Percentiles rank a stretch among this genome's conserved stretches.
Conservation (phyloP, 805 yeast species). For the Komagataella phaffii region DNA sequence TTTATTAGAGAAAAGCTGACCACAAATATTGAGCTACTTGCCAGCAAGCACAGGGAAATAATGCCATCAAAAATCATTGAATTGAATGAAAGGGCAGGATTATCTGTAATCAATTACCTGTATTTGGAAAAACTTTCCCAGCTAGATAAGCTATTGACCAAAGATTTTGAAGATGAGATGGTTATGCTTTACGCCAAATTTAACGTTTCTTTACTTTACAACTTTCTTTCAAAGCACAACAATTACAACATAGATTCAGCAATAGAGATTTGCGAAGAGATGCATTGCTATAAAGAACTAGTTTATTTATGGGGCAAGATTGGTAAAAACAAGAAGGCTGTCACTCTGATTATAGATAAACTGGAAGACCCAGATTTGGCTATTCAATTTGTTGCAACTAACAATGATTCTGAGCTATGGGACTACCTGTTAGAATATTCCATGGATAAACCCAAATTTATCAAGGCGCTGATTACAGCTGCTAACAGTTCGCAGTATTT, state of each 20-base stretch:
- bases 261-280: constrained; percentile 44
- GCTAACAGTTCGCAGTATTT: constrained; percentile 34
- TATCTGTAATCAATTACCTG: constrained; percentile 43
- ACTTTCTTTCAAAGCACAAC: constrained; percentile 43
- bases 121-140: constrained; percentile 48
- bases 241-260: constrained; percentile 63
- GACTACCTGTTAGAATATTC: constrained; percentile 59
- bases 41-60: constrained; percentile 47
- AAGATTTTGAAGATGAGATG: constrained; percentile 52
- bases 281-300: constrained; percentile 49
- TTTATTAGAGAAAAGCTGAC: constrained; percentile 24
- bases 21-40: constrained; percentile 38
- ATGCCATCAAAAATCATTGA: constrained; percentile 36
- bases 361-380: constrained; percentile 73
- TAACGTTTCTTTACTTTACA: constrained; percentile 39
- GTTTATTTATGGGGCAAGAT: constrained; percentile 73
- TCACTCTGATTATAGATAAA: constrained; percentile 63
- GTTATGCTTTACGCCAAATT: constrained; percentile 52
- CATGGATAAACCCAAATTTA: constrained; percentile 59
- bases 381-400: constrained; percentile 57
- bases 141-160: constrained; percentile 40
- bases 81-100: constrained; percentile 24
- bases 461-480: constrained; percentile 56
- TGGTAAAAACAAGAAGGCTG: constrained; percentile 69
- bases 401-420: constrained; percentile 73